phyloP scores from a whole-genome alignment of 2,329 filamentous ascomycete species.

The Xylaria sp. region DNA sequence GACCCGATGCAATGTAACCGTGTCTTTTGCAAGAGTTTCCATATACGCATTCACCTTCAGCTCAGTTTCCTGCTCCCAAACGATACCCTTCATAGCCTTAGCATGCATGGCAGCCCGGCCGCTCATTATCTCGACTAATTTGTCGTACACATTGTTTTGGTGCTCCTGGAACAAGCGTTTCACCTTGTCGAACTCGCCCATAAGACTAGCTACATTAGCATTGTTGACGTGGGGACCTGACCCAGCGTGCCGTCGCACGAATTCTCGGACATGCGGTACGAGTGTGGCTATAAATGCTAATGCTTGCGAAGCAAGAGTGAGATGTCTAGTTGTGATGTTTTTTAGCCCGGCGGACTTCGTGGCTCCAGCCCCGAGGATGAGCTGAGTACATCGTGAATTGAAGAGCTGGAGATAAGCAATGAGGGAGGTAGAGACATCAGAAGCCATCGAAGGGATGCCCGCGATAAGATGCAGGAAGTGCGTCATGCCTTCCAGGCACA shows the following conservation, averaged over 20 bases:
- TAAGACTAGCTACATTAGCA: conserved; percentile 66
- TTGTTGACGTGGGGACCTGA: conserved; percentile 56
- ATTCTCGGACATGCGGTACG: conserved; percentile 91
- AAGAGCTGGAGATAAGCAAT: conserved; percentile 91
- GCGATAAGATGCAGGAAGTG: conserved; percentile 85
- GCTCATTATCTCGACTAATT: conserved; percentile 92
- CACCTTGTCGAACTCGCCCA: conserved; percentile 90
- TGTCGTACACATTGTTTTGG: conserved; percentile 89
- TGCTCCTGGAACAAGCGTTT: conserved; percentile 87
- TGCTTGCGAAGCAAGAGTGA: conserved; percentile 90
- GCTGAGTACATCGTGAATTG: conserved; percentile 94
- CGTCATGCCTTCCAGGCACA: conserved; percentile 83
- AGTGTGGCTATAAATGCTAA: conserved; percentile 87
- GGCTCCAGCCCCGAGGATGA: conserved; percentile 94
- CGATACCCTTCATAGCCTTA: conserved; percentile 76
- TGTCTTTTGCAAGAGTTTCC: conserved; percentile 89
- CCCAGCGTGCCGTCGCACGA: conserved; percentile 79
- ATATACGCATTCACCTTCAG: conserved; percentile 75
- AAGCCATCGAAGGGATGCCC: conserved; percentile 88
- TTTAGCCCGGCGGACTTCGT: conserved; percentile 89
- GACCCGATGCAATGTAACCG: conserved; percentile 83
- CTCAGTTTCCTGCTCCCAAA: conserved; percentile 73
- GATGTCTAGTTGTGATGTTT: conserved; percentile 95
- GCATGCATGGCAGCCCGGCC: conserved; percentile 79
- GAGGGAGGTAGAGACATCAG: conserved; percentile 81